Base-by-base conservation (phyloP, 2,329 filamentous ascomycete species). In the Penicillium hesseltinei region DNA sequence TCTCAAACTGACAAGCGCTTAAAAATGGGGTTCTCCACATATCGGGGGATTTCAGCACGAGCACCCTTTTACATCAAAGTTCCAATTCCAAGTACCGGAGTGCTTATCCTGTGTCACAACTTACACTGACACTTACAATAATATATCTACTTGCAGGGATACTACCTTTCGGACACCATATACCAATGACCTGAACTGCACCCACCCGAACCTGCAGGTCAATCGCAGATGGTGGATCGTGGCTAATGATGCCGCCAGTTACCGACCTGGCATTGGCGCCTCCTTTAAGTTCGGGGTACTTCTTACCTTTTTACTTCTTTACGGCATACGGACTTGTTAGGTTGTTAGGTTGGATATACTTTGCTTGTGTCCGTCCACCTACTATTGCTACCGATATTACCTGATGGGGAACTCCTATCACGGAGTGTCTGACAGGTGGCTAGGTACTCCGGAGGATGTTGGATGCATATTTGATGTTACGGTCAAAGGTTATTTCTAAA, bases 41-140 rank as follows among this genome's bases (percentile, higher is more conserved):
- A 40, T 54, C 52, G 52, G 52, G 52, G 52, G 36, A 54, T 54
- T 54, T 54, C 45, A 54, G 44, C 52, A 54, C 52, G 52, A 54
- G 52, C 52, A 54, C 36, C 33, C 31, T 35, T 44, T 44, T 36
- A 9, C 42, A 27, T 17, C 29, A 23, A 44, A 33, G 40, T 43
- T 23, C 27, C 43, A 21, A 31, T n/a, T 13, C 17, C 19, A 44
- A 25, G 39, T 23, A 44, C 21, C 15, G 13, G 35, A 40, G 25
- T 46, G 38, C 39, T 44, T 25, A 25, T 33, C n/a, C 19, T 25
- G 39, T 44, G 39, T 51, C 38, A 51, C 27, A 23, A 35, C 10
- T 15, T n/a, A 42, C 8, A 17, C 40, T 42, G 27, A 33, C 29
- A 23, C 13, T 33, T 46, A 33, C 13, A 23, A 46, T 17, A 17